A percentile compares a stretch with the other conserved stretches of the same genome.
Evolutionary conservation across 768 basidiomycete species (phyloP).

Genomic region (Roridomyces roridus): DNA sequence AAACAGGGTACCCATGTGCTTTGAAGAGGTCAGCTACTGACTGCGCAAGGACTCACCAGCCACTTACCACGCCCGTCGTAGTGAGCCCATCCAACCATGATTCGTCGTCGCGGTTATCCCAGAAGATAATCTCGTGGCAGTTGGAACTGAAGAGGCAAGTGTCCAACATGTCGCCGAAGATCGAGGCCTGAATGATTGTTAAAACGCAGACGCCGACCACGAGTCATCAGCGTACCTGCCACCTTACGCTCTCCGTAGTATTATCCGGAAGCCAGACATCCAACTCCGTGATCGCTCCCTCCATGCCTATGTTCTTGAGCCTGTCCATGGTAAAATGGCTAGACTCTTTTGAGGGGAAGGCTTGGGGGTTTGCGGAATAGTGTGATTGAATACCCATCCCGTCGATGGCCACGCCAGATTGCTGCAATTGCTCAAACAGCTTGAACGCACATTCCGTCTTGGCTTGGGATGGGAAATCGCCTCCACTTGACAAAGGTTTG

Average conservation of each 20-base stretch:
- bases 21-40: background rate
- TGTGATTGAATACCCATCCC: constrained; percentile 25
- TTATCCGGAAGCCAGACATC: constrained; percentile 25
- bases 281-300: constrained; percentile 23
- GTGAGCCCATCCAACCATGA: constrained; percentile 11
- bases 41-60: too few species aligned
- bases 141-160: constrained; percentile 13
- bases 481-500: background rate
- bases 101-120: constrained; percentile 25
- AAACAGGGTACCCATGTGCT: constrained; percentile 21
- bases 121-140: constrained; percentile 21
- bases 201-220: background rate
- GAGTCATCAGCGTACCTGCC: constrained; percentile 8
- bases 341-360: constrained; percentile 24
- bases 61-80: constrained; percentile 12
- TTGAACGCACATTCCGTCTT: constrained; percentile 26
- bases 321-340: constrained; percentile 24
- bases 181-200: constrained; percentile 5
- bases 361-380: constrained; percentile 21
- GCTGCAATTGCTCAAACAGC: constrained; percentile 6
- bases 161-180: constrained; percentile 24
- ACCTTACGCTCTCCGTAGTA: constrained; percentile 14
- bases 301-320: constrained; percentile 21
- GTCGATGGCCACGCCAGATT: constrained; percentile 14
- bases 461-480: constrained; percentile 21